A percentile compares a stretch with the other conserved stretches of the same genome.
These are phyloP conservation scores for Alternaria viburni DNA, from an alignment of 2,329 filamentous ascomycete species.

Conservation along the genomic window DNA sequence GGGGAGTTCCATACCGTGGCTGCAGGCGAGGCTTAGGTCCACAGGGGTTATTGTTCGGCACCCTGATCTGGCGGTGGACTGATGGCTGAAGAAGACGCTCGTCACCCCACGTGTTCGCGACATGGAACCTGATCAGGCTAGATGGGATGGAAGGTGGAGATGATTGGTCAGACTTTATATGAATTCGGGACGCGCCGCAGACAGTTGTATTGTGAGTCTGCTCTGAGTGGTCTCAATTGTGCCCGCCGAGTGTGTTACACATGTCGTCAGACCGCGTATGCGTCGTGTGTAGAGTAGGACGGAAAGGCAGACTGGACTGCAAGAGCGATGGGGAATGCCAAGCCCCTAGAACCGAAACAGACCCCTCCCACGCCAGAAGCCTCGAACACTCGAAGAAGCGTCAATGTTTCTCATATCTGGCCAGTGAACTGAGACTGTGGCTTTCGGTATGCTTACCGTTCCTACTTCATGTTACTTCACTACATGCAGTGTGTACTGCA, in stretches of 20 bases:
- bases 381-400: background rate
- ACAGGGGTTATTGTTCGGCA: conserved; percentile 9
- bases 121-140: conserved; percentile 23
- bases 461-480: background rate
- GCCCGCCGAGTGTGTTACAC: background rate
- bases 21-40: conserved; percentile 18
- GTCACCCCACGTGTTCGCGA: conserved; percentile 30
- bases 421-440: background rate
- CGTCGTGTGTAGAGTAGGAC: background rate
- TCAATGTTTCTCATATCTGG: background rate
- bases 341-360: conserved; percentile 1
- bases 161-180: conserved; percentile 7
- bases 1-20: conserved; percentile 11
- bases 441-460: background rate
- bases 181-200: background rate
- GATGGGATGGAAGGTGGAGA: background rate
- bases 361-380: background rate
- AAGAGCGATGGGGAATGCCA: conserved; percentile 1
- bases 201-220: background rate
- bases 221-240: background rate
- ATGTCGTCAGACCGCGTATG: conserved; percentile 10
- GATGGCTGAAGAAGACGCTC: conserved; percentile 6
- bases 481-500: background rate
- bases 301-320: background rate
- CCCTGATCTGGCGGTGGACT: conserved; percentile 18